These are phyloP conservation scores for Solanum lycopersicoides DNA, from an alignment of 257 asterid genomes.

Conservation along the genomic window DNA sequence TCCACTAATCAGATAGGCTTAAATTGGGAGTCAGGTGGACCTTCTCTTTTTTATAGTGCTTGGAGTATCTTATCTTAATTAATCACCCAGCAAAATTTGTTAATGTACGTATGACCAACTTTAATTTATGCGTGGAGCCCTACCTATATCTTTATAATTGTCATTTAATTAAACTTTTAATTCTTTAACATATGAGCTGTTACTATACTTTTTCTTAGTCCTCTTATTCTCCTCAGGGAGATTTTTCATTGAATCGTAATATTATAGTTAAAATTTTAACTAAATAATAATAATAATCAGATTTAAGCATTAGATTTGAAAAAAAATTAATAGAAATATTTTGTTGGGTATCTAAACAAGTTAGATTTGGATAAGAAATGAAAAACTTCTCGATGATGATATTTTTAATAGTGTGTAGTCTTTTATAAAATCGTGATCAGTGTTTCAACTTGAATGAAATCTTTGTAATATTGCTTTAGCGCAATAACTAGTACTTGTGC, in stretches of 20 bases:
- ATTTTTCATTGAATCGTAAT: not conserved
- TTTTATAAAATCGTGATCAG: no score
- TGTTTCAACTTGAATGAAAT: not conserved
- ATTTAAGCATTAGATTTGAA: not conserved
- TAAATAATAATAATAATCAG: not conserved
- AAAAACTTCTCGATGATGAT: not conserved
- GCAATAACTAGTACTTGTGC: not conserved
- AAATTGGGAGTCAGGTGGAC: not conserved
- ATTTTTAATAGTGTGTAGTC: not conserved
- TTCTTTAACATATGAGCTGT: not conserved
- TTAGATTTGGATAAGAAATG: not conserved
- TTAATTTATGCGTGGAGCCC: not conserved
- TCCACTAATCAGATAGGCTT: not conserved
- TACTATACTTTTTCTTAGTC: not conserved
- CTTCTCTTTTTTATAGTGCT: not conserved
- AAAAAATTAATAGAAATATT: not conserved
- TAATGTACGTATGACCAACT: not conserved
- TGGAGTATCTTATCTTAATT: not conserved
- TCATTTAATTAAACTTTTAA: not conserved
- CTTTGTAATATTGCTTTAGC: not conserved
- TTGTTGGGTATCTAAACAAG: not conserved
- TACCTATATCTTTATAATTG: not conserved
- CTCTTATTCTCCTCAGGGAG: not conserved
- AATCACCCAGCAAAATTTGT: not conserved
- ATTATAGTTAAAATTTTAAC: not conserved